Conservation (phyloP, 768 basidiomycete genomes). For the Boletus tylopilopsis region DNA sequence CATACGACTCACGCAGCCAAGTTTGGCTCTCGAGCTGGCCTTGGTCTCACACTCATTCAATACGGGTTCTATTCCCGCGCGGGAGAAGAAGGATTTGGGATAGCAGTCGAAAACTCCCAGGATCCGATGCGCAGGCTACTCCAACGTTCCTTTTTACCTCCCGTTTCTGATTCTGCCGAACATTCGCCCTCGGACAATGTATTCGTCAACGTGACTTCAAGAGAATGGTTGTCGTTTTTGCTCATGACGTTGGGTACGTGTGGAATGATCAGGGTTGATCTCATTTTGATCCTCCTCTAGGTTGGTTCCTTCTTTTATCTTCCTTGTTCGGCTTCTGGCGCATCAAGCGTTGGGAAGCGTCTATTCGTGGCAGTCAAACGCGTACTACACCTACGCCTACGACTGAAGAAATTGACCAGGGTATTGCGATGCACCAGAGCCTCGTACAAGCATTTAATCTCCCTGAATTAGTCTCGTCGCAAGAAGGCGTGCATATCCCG, state of each 20-base stretch:
- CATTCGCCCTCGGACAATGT: constrained; percentile 9
- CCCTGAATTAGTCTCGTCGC: constrained; percentile 18
- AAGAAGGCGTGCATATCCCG: constrained; percentile 17
- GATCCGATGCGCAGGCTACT: constrained; percentile 13
- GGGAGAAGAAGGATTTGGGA: constrained; percentile 29
- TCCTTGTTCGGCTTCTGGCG: constrained; percentile 81
- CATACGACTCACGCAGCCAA: constrained; percentile 91
- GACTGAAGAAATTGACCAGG: constrained; percentile 47
- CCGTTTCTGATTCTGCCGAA: constrained; percentile 26
- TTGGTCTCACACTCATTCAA: constrained; percentile 95
- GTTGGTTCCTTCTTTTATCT: constrained; percentile 90
- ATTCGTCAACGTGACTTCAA: constrained; percentile 45
- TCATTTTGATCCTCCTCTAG: constrained; percentile 31
- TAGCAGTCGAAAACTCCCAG: constrained; percentile 13
- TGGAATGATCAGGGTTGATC: constrained; percentile 2
- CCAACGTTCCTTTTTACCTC: constrained; percentile 20
- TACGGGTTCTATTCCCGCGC: constrained; percentile 75
- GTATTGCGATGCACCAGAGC: constrained; percentile 47
- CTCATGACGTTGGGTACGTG: constrained; percentile 80
- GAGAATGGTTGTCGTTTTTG: constrained; percentile 88
- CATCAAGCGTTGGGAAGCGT: constrained; percentile 79
- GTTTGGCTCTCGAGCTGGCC: constrained; percentile 88
- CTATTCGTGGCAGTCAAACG: constrained; percentile 47
- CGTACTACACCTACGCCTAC: constrained; percentile 18
- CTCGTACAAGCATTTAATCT: constrained; percentile 53